Base-by-base conservation (phyloP, 192 early-diverging fungal genomes). In the Backusella liffmaniae region DNA sequence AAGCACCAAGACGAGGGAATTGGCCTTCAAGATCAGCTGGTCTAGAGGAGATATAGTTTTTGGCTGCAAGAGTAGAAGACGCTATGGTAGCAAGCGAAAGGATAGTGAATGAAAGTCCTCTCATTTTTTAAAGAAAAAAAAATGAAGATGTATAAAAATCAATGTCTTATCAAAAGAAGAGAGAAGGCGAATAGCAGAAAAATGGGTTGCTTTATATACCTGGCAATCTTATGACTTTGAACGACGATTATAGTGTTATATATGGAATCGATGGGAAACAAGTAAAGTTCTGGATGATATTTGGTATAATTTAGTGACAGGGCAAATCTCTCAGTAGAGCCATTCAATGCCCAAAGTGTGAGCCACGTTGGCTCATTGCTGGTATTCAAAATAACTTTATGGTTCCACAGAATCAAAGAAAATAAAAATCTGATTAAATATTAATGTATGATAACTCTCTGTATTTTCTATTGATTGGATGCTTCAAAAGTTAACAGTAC, bases 1-100 rank as follows among this genome's bases (percentile, higher is more conserved):
- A 86, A 26, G 84, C 84, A 78, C 82, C 82, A 68, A 86, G 75
- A 67, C 84, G 79, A 79, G 83, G 83, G 71, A 81, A 86, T 73
- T 86, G 84, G 73, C 84, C 84, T 74, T 70, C 65, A 41, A 77
- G 73, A 56, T 86, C 84, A 74, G 79, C 75, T 7, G 56, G 32
- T 23, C 29, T 44, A 2, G 26, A 13, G 35, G 73, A 73, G 23
- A 26, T 30, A 35, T 29, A 6, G 7, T 21, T 37, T 15, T 16
- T 18, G 34, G 44, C 72, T 67, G 77, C 77, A n/a, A 78, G 66
- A 2, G 36, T 72, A 16, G 51, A 32, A 30, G 71, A 66, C 23
- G 46, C 30, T 26, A 67, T 12, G 10, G 36, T 41, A 23, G 66
- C 66, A 66, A 78, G 67, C n/a, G 69, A 78, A 36, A 73, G 23